These are phyloP conservation scores for Monosporascus ibericus DNA, from an alignment of 2,329 filamentous ascomycete species.

Conservation along the genomic window DNA sequence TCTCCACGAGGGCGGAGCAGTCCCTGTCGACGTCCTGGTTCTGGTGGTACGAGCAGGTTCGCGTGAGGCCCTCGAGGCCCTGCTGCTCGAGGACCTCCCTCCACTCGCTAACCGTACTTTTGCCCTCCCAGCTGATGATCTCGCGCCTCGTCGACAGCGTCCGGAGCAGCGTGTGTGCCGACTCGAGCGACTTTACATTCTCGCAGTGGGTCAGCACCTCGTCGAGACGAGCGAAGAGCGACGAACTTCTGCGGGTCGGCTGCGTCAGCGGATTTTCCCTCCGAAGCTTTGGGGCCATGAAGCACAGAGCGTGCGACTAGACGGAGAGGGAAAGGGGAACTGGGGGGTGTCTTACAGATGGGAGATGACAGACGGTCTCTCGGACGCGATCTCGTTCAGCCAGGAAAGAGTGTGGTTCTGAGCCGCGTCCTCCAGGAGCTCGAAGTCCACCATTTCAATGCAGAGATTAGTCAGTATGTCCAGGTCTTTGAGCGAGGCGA, in stretches of 20 bases:
- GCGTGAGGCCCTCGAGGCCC: conserved; percentile 60
- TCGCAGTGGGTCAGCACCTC: conserved; percentile 59
- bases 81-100: conserved; percentile 50
- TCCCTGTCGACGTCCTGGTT: conserved; percentile 44
- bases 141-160: conserved; percentile 50
- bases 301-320: background rate
- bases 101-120: conserved; percentile 39
- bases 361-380: conserved; percentile 49
- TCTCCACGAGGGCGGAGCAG: conserved; percentile 51
- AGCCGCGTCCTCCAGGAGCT: conserved; percentile 55
- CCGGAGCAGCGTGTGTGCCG: conserved; percentile 54
- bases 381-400: conserved; percentile 51
- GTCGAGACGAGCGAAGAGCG: conserved; percentile 53
- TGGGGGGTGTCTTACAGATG: conserved; percentile 42
- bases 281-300: background rate
- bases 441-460: conserved; percentile 61
- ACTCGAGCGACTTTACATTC: conserved; percentile 51
- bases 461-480: conserved; percentile 58
- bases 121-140: conserved; percentile 43
- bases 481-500: conserved; percentile 48
- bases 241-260: conserved; percentile 38
- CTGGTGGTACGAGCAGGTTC: conserved; percentile 45
- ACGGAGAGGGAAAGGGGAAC: too few relatives aligned
- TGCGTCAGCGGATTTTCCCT: background rate
- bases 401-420: conserved; percentile 54